Conservation (phyloP, 164 flowering plant genomes). For the Magnolia changhungtana region DNA sequence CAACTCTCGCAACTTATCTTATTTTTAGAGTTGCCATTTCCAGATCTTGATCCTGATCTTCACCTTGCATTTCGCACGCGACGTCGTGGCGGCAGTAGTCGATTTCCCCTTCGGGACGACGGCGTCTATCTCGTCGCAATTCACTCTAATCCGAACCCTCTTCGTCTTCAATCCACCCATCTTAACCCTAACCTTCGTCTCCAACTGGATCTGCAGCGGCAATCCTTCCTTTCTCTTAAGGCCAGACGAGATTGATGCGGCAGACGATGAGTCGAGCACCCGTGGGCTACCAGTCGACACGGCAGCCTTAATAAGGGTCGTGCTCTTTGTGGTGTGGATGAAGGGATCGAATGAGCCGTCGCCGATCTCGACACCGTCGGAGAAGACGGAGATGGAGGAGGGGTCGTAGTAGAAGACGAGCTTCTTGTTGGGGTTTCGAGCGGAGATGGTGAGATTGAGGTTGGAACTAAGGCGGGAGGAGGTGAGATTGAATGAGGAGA, state of each 20-base stretch:
- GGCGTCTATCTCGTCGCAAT: constrained; percentile 41
- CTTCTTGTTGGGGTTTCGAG: constrained; percentile 71
- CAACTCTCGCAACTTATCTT: not conserved
- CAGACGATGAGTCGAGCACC: constrained; percentile 26
- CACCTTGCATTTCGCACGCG: constrained; percentile 43
- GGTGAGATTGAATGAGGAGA: constrained; percentile 63
- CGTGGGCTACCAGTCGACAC: constrained; percentile 15
- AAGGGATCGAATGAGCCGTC: constrained; percentile 26
- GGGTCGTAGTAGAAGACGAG: constrained; percentile 47
- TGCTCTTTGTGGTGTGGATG: constrained; percentile 36
- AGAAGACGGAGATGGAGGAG: constrained; percentile 27
- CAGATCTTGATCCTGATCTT: constrained; percentile 64
- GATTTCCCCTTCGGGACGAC: constrained; percentile 23
- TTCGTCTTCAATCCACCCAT: constrained; percentile 55
- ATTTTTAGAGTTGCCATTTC: constrained; percentile 31
- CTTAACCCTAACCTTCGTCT: constrained; percentile 71
- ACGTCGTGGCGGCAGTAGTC: not conserved
- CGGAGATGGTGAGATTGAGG: constrained; percentile 40
- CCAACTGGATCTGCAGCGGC: constrained; percentile 47
- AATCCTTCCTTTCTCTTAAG: constrained; percentile 55
- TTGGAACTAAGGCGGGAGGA: constrained; percentile 30
- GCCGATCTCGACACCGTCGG: constrained; percentile 34
- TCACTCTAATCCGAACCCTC: constrained; percentile 48
- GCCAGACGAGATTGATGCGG: constrained; percentile 29
- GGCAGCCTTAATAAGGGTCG: constrained; percentile 33